These are phyloP conservation scores for Pseudocercospora musae DNA, from an alignment of 2,329 filamentous ascomycete species.

Conservation along the genomic window DNA sequence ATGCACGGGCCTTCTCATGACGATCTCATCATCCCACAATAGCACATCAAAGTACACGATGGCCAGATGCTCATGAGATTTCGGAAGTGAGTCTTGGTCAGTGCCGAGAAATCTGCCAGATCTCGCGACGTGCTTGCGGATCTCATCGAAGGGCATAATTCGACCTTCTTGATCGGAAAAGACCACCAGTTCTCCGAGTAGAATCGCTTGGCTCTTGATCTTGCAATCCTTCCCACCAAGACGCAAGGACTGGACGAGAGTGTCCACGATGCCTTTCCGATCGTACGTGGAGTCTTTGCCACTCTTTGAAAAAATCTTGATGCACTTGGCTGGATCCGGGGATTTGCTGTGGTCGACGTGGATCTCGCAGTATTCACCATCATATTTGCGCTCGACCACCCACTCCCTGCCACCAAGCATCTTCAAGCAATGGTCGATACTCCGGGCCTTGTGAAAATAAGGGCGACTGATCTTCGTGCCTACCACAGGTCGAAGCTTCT, in stretches of 20 bases:
- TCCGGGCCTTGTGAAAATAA: constrained; percentile 44
- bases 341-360: constrained; percentile 67
- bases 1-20: constrained; percentile 54
- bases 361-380: constrained; percentile 84
- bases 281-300: constrained; percentile 84
- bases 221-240: constrained; percentile 58
- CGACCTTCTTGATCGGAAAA: constrained; percentile 64
- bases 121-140: constrained; percentile 74
- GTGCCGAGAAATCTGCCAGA: constrained; percentile 68
- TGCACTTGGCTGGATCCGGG: constrained; percentile 41
- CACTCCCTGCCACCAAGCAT: constrained; percentile 60
- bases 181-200: constrained; percentile 80
- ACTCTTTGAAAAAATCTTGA: constrained; percentile 88
- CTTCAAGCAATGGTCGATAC: constrained; percentile 69
- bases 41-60: constrained; percentile 61
- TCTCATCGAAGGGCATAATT: constrained; percentile 75
- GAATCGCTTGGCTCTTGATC: constrained; percentile 65
- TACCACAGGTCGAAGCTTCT: constrained; percentile 37
- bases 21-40: constrained; percentile 53
- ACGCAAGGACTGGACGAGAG: constrained; percentile 62
- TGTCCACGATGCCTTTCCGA: constrained; percentile 58
- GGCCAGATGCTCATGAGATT: constrained; percentile 57
- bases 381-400: constrained; percentile 78
- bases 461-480: constrained; percentile 48
- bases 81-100: constrained; percentile 61